phyloP scores from a whole-genome alignment of 257 asterid genomes.

The Solanum phureja region DNA sequence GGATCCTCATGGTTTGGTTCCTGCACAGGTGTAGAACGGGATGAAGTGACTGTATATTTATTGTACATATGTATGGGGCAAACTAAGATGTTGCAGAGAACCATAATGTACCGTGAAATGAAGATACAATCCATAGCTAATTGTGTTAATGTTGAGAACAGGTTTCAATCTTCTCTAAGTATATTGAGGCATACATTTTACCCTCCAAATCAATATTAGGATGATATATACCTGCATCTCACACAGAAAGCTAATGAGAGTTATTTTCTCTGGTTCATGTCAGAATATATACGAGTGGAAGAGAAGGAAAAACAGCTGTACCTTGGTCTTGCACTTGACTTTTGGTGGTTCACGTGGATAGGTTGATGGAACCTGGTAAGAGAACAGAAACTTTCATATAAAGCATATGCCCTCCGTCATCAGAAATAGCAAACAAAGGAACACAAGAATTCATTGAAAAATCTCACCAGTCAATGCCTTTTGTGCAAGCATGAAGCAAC shows the following conservation, averaged over 20 bases:
- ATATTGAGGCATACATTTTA: conserved; percentile 65
- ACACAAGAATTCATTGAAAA: not conserved
- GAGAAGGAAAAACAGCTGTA: not conserved
- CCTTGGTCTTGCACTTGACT: conserved; percentile 34
- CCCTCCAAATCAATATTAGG: conserved; percentile 87
- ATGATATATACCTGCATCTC: conserved; percentile 52
- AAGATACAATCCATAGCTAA: conserved; percentile 34
- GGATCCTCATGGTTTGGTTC: conserved; percentile 38
- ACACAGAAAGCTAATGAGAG: not conserved
- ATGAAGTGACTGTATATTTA: not conserved
- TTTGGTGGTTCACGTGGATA: conserved; percentile 26
- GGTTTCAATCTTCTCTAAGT: conserved; percentile 36
- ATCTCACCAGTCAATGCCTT: no score
- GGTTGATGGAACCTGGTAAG: conserved; percentile 18
- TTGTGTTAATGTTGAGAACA: conserved; percentile 28
- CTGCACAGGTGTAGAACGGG: not conserved
- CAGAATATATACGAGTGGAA: not conserved
- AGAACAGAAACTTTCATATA: conserved; percentile 8
- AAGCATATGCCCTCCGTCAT: not conserved
- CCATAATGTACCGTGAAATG: conserved; percentile 54
- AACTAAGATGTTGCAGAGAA: not conserved
- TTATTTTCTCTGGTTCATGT: not conserved
- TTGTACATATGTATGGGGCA: not conserved
- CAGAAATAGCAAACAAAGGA: not conserved
- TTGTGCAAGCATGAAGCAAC: no score